Evolutionary conservation across 1,284 basidiomycete species (phyloP), one percentile per base, ranked within the genome.

Genomic region (Grifola frondosa): DNA sequence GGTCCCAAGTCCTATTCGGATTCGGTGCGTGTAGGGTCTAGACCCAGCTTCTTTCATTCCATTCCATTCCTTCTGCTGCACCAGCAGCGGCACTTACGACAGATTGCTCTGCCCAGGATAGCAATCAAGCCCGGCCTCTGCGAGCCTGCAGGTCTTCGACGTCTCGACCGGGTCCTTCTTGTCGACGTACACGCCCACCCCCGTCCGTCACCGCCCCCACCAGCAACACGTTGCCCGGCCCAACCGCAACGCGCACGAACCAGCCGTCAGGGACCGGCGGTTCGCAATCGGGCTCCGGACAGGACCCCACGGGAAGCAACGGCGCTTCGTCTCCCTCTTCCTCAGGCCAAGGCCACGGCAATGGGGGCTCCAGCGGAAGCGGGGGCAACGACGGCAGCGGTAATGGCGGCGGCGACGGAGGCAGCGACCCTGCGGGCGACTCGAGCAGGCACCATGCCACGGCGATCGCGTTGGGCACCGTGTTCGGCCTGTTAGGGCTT

Each of bases 1-100:
- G 81, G 6, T 66, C 71, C 15, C 71, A 80, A 48, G 80, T 91
- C 12, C 61, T 91, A 10, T 82, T 93, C 56, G 81, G 81, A 36
- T 91, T 90, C 58, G 91, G 90, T 91, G 56, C 54, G 84, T 68
- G 31, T 37, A 40, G 24, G 32, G 22, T 40, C 21, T 22, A 47
- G 21, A 7, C 13, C 7, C 6, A 9, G 34, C 24, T 15, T 16
- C 39, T 45, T 45, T 35, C 37, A 39, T 50, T 29, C n/a, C n/a
- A n/a, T n/a, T n/a, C n/a, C n/a, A n/a, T n/a, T n/a, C n/a, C n/a
- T n/a, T n/a, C n/a, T n/a, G n/a, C n/a, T n/a, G n/a, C n/a, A n/a
- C n/a, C n/a, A n/a, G n/a, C n/a, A n/a, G n/a, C n/a, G n/a, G n/a
- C n/a, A n/a, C n/a, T n/a, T 30, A n/a, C 17, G 40, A 44, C 39